phyloP scores from a whole-genome alignment of 345 rosid genomes.

The Rhizophora mangle region DNA sequence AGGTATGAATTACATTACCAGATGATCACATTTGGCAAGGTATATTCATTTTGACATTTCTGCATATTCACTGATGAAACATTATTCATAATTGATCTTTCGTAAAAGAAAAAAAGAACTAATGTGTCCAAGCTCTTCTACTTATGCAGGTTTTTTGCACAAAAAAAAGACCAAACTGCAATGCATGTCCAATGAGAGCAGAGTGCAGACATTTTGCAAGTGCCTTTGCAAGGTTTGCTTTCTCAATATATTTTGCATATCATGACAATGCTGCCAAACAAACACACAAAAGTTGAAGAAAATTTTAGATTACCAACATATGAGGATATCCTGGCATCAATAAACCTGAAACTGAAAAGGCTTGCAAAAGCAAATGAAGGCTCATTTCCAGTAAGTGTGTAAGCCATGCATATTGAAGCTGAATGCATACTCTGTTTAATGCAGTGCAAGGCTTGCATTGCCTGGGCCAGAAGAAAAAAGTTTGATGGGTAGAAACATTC shows the following conservation, averaged over 20 bases:
- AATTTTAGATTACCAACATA: too few relatives aligned
- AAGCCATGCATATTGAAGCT: too few relatives aligned
- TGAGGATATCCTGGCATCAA: too few relatives aligned
- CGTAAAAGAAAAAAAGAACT: constrained; percentile 1
- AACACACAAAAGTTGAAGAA: too few relatives aligned
- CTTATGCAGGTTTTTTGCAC: constrained; percentile 89
- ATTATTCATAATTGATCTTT: too few relatives aligned
- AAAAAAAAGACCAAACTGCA: constrained; percentile 86
- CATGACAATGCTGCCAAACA: neutral
- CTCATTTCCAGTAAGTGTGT: too few relatives aligned
- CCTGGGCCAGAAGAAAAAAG: constrained; percentile 79
- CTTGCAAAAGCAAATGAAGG: too few relatives aligned
- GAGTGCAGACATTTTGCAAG: constrained; percentile 98
- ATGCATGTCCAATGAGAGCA: constrained; percentile 96
- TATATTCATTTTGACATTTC: constrained; percentile 26
- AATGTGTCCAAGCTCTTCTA: constrained; percentile 17
- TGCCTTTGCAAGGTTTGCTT: constrained; percentile 88
- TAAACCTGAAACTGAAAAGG: too few relatives aligned
- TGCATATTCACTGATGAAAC: neutral
- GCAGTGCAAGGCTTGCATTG: constrained; percentile 88
- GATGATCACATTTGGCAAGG: constrained; percentile 97
- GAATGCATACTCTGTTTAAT: constrained; percentile 22
- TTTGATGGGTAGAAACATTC: constrained; percentile 42
- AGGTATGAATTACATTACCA: constrained; percentile 97
- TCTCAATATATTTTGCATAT: constrained; percentile 1